A percentile compares a stretch with the other conserved stretches of the same genome.
Conservation (phyloP, 2,329 filamentous ascomycete genomes). For the Sporothrix phasma region DNA sequence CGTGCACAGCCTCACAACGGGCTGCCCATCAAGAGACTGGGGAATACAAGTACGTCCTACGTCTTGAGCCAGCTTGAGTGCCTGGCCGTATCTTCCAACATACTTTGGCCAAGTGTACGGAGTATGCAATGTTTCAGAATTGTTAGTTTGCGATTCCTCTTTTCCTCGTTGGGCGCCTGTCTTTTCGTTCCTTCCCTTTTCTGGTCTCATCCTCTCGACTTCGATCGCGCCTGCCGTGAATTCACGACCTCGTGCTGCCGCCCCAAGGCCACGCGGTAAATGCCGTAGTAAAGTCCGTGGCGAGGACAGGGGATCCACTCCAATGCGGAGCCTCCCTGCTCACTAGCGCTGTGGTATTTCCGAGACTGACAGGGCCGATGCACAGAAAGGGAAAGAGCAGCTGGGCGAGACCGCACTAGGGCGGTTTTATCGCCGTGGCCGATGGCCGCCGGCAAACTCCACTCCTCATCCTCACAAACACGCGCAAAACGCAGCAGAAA, state of each 20-base stretch:
- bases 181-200: not conserved
- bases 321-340: not conserved
- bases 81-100: not conserved
- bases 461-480: not conserved
- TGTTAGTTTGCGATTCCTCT: not conserved
- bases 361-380: not conserved
- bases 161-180: not conserved
- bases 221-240: not conserved
- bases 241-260: too few relatives aligned
- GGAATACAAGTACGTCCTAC: too few relatives aligned
- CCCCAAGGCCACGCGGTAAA: not conserved
- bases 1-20: not conserved
- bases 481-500: not conserved
- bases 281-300: slow-evolving; percentile 4
- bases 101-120: not conserved
- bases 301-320: not conserved
- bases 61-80: not conserved
- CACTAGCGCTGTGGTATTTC: not conserved
- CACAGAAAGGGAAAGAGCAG: not conserved
- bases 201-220: too few relatives aligned
- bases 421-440: slow-evolving; percentile 4
- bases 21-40: not conserved
- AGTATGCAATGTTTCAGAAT: not conserved
- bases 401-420: not conserved
- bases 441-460: not conserved